Percentiles rank a stretch among this genome's conserved stretches.
These are phyloP conservation scores for Euphrasia arctica DNA, from an alignment of 305 asterid species.

Conservation along the genomic window DNA sequence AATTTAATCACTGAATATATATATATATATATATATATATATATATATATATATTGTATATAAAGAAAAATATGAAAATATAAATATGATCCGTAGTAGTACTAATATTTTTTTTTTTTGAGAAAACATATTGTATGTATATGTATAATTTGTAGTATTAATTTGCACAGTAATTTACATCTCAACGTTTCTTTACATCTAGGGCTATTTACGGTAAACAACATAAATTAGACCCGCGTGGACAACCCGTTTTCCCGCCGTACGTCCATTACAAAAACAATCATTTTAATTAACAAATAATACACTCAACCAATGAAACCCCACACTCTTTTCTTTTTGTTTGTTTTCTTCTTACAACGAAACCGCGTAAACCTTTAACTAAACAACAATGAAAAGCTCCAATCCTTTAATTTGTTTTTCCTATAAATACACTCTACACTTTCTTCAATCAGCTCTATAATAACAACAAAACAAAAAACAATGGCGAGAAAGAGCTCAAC, in stretches of 20 bases:
- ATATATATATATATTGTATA: too few relatives aligned
- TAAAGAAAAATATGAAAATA: too few relatives aligned
- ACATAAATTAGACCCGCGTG: conserved; percentile 25
- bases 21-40: too few relatives aligned
- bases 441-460: neutral
- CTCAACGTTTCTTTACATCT: too few relatives aligned
- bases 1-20: too few relatives aligned
- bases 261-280: neutral
- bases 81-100: too few relatives aligned
- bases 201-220: conserved; percentile 21
- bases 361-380: conserved; percentile 35
- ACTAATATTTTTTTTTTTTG: too few relatives aligned
- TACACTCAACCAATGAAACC: conserved; percentile 14
- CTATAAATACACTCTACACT: conserved; percentile 20
- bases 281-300: neutral
- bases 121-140: too few relatives aligned
- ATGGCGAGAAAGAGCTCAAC: conserved; percentile 43
- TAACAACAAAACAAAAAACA: neutral
- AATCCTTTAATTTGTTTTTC: neutral
- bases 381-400: conserved; percentile 19
- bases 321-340: neutral
- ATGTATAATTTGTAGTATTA: too few relatives aligned
- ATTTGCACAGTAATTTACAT: too few relatives aligned
- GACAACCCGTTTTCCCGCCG: neutral
- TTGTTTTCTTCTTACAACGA: conserved; percentile 14